Evolutionary conservation across 177 flowering plant species (phyloP).

Genomic region (Vitis hybrid): DNA sequence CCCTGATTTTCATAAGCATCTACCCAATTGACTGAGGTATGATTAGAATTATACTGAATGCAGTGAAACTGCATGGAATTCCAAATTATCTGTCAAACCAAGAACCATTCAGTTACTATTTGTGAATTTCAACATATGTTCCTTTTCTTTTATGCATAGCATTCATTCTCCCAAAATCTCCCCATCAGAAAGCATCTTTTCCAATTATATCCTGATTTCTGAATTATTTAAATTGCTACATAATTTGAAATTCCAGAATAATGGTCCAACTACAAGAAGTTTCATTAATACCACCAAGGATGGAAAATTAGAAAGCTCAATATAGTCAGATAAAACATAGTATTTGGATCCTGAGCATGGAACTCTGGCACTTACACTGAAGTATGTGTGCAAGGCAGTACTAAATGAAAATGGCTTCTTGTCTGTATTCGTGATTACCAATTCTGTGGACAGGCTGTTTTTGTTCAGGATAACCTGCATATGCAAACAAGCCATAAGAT

Average conservation of each 20-base stretch:
- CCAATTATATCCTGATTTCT: too few species aligned
- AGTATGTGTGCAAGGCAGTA: constrained; percentile 89
- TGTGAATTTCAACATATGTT: too few species aligned
- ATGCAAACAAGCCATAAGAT: constrained; percentile 32
- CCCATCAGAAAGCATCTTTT: not conserved
- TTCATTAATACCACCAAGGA: not conserved
- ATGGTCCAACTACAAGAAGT: not conserved
- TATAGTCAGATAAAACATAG: too few species aligned
- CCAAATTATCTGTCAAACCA: too few species aligned
- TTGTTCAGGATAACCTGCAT: constrained; percentile 66
- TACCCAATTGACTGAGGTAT: not conserved
- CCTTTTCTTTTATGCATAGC: too few species aligned
- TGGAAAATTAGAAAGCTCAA: not conserved
- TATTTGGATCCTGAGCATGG: not conserved
- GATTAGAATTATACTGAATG: too few species aligned
- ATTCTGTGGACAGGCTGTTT: constrained; percentile 78
- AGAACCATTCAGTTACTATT: too few species aligned
- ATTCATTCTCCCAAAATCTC: too few species aligned
- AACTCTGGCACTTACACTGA: constrained; percentile 54
- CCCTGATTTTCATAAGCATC: not conserved
- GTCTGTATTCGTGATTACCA: constrained; percentile 71
- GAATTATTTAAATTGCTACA: too few species aligned
- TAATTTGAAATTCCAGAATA: too few species aligned
- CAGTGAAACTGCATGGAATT: too few species aligned
- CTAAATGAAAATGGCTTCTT: constrained; percentile 71